These are phyloP conservation scores for Aspergillus texensis DNA, from an alignment of 2,329 filamentous ascomycete genomes.

Conservation along the genomic window DNA sequence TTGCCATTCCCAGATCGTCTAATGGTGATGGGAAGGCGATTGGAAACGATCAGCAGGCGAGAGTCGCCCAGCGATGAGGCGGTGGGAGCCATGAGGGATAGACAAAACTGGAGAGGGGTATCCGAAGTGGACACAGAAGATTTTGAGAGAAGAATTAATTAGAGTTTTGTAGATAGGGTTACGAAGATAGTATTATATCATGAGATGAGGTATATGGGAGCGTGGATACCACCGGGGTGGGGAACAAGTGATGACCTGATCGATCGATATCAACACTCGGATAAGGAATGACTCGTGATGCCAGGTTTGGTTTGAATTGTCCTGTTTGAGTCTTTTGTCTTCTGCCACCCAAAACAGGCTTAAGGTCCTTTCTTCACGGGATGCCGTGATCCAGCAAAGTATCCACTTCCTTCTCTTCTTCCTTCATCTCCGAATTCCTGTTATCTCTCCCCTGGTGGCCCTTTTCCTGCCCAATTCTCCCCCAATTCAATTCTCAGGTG, in stretches of 20 bases:
- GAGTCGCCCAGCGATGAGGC: constrained; percentile 24
- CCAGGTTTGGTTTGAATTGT: not conserved
- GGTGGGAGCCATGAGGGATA: constrained; percentile 11
- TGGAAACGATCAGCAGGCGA: constrained; percentile 79
- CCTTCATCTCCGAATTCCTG: not conserved
- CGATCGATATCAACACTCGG: not conserved
- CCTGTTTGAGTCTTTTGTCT: constrained; percentile 7
- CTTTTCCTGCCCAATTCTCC: not conserved
- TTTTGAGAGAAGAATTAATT: not conserved
- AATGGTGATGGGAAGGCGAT: constrained; percentile 91
- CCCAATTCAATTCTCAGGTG: not conserved
- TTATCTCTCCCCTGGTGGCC: not conserved
- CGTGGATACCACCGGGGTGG: not conserved
- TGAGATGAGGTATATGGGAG: not conserved
- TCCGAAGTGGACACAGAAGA: not conserved
- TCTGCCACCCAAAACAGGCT: constrained; percentile 1
- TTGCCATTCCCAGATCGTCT: constrained; percentile 84
- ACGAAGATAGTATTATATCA: not conserved
- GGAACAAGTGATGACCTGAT: not conserved
- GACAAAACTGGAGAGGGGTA: not conserved
- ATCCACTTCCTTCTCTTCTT: not conserved
- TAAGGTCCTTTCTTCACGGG: not conserved
- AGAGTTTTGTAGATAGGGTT: constrained; percentile 2
- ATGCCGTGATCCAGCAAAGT: not conserved
- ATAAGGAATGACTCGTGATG: not conserved